Percentiles rank a stretch among this genome's conserved stretches.
Evolutionary conservation across 768 basidiomycete species (phyloP).

Genomic region (Macrocybe gigantea): DNA sequence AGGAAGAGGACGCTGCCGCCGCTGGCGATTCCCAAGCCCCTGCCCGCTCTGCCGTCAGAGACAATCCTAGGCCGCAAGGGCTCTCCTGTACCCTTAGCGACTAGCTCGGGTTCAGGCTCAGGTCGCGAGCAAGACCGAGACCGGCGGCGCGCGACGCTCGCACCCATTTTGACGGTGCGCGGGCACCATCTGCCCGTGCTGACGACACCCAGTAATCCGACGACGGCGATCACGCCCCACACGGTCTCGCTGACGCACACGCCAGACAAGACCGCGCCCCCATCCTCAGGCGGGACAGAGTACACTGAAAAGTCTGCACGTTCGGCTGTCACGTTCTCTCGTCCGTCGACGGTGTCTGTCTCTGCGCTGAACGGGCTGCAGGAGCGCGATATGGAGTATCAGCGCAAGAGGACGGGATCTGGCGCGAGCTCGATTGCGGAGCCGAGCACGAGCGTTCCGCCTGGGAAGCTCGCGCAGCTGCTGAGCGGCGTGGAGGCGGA

Average conservation of each 20-base stretch:
- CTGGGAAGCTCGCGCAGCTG: slow-evolving; percentile 11
- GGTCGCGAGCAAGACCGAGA: slow-evolving; percentile 11
- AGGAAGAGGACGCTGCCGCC: slow-evolving; percentile 41
- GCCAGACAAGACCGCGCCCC: slow-evolving; percentile 16
- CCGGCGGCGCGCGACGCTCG: slow-evolving; percentile 22
- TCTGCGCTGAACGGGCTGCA: slow-evolving; percentile 50
- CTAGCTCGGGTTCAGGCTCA: slow-evolving; percentile 7
- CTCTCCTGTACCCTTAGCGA: slow-evolving; percentile 5
- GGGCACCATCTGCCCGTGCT: slow-evolving; percentile 34
- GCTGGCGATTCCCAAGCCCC: slow-evolving; percentile 50
- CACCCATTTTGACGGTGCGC: slow-evolving; percentile 45
- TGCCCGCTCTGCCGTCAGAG: slow-evolving; percentile 58
- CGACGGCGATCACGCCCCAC: slow-evolving; percentile 62
- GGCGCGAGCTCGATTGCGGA: slow-evolving; percentile 15
- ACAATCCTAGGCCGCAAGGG: slow-evolving; percentile 15
- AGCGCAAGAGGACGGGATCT: slow-evolving; percentile 25
- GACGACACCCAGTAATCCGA: slow-evolving; percentile 48
- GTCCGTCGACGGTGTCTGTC: slow-evolving; percentile 48
- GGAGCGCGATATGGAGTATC: slow-evolving; percentile 39
- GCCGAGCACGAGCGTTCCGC: slow-evolving; percentile 13
- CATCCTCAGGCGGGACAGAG: slow-evolving; percentile 3
- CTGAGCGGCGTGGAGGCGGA: slow-evolving; percentile 40
- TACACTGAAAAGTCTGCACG: slow-evolving; percentile 24
- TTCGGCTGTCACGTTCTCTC: slow-evolving; percentile 58
- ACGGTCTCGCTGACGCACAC: slow-evolving; percentile 49